Conservation (phyloP, 306 rosid species). For the Pterocarpus macrocarpus region DNA sequence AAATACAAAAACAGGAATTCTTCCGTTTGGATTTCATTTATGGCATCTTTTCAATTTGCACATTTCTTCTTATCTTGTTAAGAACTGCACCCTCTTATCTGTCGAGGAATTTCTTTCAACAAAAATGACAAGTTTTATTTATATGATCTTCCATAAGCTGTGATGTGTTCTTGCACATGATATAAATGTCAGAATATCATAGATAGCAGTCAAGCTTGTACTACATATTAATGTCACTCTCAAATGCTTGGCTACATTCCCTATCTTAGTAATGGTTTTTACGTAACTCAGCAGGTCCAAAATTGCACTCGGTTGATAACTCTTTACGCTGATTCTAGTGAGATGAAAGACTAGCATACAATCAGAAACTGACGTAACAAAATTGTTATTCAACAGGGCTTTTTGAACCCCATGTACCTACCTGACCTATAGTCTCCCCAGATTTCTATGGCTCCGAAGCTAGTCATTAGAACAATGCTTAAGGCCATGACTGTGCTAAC, state of each 20-base stretch:
- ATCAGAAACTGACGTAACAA: conserved; percentile 6
- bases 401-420: conserved; percentile 82
- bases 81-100: neutral
- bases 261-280: neutral
- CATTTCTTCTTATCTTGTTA: conserved; percentile 15
- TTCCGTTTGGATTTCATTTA: conserved; percentile 1
- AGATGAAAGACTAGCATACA: conserved; percentile 18
- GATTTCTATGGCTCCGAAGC: conserved; percentile 71
- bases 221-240: neutral
- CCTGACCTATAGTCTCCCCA: conserved; percentile 75
- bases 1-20: neutral
- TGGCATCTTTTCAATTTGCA: neutral
- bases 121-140: conserved; percentile 1
- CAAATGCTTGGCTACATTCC: neutral
- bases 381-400: conserved; percentile 62
- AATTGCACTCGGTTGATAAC: neutral
- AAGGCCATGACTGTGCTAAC: conserved; percentile 77
- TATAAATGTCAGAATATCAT: neutral
- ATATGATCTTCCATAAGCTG: neutral
- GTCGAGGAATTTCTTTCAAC: neutral
- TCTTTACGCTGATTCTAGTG: neutral
- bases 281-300: neutral
- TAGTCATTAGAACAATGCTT: conserved; percentile 81
- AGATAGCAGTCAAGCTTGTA: neutral
- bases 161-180: conserved; percentile 13